Evolutionary conservation across 2,329 filamentous ascomycete species (phyloP).

Genomic region (Pseudophaeomoniella oleicola): DNA sequence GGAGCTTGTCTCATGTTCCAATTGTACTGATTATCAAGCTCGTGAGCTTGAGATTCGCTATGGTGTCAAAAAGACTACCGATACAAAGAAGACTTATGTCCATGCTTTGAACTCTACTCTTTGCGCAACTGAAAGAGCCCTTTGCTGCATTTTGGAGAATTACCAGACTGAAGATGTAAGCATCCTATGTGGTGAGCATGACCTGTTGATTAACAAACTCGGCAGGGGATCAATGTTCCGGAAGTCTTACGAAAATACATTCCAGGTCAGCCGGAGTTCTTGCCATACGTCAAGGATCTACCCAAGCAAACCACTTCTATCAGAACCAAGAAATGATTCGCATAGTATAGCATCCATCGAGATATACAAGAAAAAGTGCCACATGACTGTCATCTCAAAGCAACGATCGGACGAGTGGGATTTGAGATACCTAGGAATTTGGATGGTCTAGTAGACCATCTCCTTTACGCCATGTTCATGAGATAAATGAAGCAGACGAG

Average conservation of each 20-base stretch:
- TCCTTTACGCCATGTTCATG: too few relatives aligned
- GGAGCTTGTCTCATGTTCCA: slow-evolving; percentile 92
- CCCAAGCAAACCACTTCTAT: slow-evolving; percentile 57
- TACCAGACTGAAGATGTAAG: slow-evolving; percentile 77
- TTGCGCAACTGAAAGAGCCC: slow-evolving; percentile 77
- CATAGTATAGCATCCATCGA: too few relatives aligned
- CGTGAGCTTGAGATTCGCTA: slow-evolving; percentile 86
- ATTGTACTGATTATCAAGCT: slow-evolving; percentile 96
- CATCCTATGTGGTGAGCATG: slow-evolving; percentile 13
- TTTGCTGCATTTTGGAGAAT: slow-evolving; percentile 94
- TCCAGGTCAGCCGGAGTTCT: slow-evolving; percentile 74
- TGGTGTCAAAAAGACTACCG: slow-evolving; percentile 73
- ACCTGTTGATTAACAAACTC: too few relatives aligned
- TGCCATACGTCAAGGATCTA: slow-evolving; percentile 76
- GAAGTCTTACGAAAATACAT: slow-evolving; percentile 80
- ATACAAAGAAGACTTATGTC: slow-evolving; percentile 81
- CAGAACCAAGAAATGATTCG: slow-evolving; percentile 30
- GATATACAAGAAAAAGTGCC: too few relatives aligned
- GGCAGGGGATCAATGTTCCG: slow-evolving; percentile 61
- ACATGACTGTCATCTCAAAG: too few relatives aligned
- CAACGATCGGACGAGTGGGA: too few relatives aligned
- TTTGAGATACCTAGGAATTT: too few relatives aligned
- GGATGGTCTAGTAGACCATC: too few relatives aligned
- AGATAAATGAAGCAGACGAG: too few relatives aligned
- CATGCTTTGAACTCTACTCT: slow-evolving; percentile 85